Evolutionary conservation across 2,329 filamentous ascomycete genomes (phyloP), one percentile per base, ranked within the genome.

Genomic region (Pochonia chlamydosporia): DNA sequence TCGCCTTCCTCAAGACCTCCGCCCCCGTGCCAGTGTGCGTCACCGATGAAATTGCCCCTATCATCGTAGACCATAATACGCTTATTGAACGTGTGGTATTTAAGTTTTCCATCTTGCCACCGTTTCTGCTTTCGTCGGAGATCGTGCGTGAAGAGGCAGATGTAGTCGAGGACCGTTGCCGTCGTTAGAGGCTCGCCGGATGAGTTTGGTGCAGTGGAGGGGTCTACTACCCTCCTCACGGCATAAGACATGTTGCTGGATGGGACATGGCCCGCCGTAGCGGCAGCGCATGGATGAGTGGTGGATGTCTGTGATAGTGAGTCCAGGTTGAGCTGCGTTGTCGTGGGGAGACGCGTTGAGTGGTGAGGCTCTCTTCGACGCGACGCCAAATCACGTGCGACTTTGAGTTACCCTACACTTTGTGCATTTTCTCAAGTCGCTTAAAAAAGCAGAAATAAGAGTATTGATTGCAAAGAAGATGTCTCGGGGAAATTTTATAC

Each of bases 21-120:
- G 44, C 79, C 76, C 40, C 82, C 76, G 37, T 82, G 81, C 84
- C 87, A 93, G 66, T 96, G 89, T 26, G 82, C 81, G 63, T 96
- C 91, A 3, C 90, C 91, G 24, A 96, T 77, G 54, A 85, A 89
- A 62, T 91, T 89, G 0, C 87, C 82, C 3, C 79, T 73, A 40
- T 88, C 82, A 63, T 96, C 90, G 58, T 93, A 92, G 6, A 95
- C 87, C 88, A 96, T 95, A 50, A 93, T 73, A 4, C 89, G 82
- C 61, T 84, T 88, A 70, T 96, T 96, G 78, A 95, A 96, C 1
- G 87, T 85, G 61, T 96, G 91, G 54, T 85, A 95, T 54, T 85
- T 87, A 51, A 96, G 78, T 44, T 82, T 82, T 30, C 92, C 91
- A 83, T 96, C 91, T 59, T 95, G 89, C 91, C 91, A 96, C 51